phyloP scores from a whole-genome alignment of 164 flowering plant genomes.

The Akebia trifoliata region DNA sequence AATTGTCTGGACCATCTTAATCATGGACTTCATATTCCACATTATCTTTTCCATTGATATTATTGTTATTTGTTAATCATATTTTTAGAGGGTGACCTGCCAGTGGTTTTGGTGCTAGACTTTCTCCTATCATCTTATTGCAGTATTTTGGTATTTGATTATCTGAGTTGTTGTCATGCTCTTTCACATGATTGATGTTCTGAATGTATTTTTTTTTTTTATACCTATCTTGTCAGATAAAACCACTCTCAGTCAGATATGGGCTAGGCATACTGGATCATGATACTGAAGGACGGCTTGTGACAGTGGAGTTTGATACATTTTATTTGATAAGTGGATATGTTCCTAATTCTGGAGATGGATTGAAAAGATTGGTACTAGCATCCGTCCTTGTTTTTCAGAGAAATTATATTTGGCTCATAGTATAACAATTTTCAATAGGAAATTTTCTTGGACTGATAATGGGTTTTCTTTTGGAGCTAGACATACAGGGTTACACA shows the following conservation, averaged over 20 bases:
- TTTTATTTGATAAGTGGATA: constrained; percentile 69
- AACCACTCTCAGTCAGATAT: constrained; percentile 85
- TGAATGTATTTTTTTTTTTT: neutral
- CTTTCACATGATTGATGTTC: neutral
- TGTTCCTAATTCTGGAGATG: constrained; percentile 99
- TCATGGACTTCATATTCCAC: too few relatives aligned
- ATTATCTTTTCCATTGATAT: too few relatives aligned
- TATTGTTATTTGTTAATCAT: too few relatives aligned
- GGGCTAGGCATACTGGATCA: constrained; percentile 89
- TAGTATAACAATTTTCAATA: neutral
- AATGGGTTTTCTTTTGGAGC: constrained; percentile 11
- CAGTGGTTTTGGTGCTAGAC: too few relatives aligned
- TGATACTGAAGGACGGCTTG: constrained; percentile 88
- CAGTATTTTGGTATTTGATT: neutral
- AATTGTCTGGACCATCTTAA: too few relatives aligned
- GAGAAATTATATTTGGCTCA: neutral
- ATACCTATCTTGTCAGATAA: constrained; percentile 44
- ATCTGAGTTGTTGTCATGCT: neutral
- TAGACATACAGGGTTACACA: constrained; percentile 77
- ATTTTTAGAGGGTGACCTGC: neutral
- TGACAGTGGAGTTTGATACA: constrained; percentile 82
- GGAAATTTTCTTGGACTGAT: constrained; percentile 7
- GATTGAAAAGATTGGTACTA: constrained; percentile 79
- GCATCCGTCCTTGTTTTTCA: neutral
- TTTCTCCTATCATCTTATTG: neutral